Base-by-base conservation (phyloP, 2,329 filamentous ascomycete genomes). In the Aureobasidium leucospermi region DNA sequence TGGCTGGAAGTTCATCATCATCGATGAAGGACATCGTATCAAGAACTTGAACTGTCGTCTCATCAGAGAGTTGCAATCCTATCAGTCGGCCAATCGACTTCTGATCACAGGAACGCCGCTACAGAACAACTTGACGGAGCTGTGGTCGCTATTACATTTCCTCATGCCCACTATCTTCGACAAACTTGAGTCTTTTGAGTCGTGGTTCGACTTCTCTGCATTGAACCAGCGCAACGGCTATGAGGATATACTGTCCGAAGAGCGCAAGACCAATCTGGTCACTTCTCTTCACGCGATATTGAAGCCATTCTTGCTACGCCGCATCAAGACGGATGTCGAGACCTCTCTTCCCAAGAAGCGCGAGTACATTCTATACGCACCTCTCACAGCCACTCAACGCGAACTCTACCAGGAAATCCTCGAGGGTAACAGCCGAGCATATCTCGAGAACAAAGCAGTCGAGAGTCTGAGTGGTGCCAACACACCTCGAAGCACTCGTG, bases 1-100 rank as follows among this genome's bases (percentile, higher is more conserved):
- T 60, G 87, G 91, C 38, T 99, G 94, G 94, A 90, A 95, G 58
- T 96, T 96, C 66, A 96, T 99, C 68, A 94, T 99, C 65, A 96
- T 99, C 62, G 93, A 99, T 66, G 94, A 99, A 74, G 94, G 94
- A 0, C 94, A 99, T 70, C 87, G 94, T 1, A 86, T 99, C 81
- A 99, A 99, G 77, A 99, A 99, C 64, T 87, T 96, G 63, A 92
- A 97, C 52, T 95, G 93, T 32, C 89, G 90, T 60, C 79, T 99
- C 0, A 96, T 97, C 63, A 87, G 90, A 49, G 90, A 96, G 65
- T 76, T 99, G 0, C 85, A 94, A 64, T 87, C 88, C 0, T 97
- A 97, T 68, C 86, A 87, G 28, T 97, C 93, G 0, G 90, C 92
- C 0, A 96, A 95, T 42, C 83, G 94, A 59, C 80, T 99, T 0